Percentiles rank a stretch among this genome's conserved stretches.
phyloP scores from a whole-genome alignment of 805 yeast genomes.

The Saturnispora saitoi region DNA sequence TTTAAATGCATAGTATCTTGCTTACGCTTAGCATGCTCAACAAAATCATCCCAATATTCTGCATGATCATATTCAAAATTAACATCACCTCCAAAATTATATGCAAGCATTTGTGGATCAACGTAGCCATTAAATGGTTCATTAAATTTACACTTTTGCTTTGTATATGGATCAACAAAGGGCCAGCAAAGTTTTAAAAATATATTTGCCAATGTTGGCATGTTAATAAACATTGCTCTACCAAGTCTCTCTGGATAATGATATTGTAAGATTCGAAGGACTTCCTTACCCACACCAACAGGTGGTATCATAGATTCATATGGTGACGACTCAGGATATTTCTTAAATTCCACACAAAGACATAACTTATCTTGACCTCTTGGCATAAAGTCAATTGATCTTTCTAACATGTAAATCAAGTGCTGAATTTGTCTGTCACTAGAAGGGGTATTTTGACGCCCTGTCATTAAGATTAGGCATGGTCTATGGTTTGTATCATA shows the following conservation, averaged over 20 bases:
- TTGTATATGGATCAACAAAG: slow-evolving; percentile 89
- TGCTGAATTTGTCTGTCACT: slow-evolving; percentile 88
- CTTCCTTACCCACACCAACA: slow-evolving; percentile 79
- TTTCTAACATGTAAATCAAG: slow-evolving; percentile 83
- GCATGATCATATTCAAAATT: slow-evolving; percentile 79
- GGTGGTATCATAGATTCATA: slow-evolving; percentile 54
- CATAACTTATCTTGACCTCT: slow-evolving; percentile 92
- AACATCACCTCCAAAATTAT: slow-evolving; percentile 74
- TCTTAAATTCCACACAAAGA: slow-evolving; percentile 84
- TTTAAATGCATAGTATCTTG: slow-evolving; percentile 52
- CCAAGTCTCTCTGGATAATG: slow-evolving; percentile 97
- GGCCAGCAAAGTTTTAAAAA: slow-evolving; percentile 90
- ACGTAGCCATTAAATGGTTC: slow-evolving; percentile 82
- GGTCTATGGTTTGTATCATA: slow-evolving; percentile 89
- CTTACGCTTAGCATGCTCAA: slow-evolving; percentile 48
- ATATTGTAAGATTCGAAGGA: slow-evolving; percentile 82
- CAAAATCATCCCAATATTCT: slow-evolving; percentile 72
- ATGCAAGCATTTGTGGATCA: slow-evolving; percentile 70
- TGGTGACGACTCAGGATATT: slow-evolving; percentile 44
- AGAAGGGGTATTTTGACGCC: slow-evolving; percentile 95
- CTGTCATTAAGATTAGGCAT: slow-evolving; percentile 80
- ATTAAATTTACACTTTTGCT: slow-evolving; percentile 87
- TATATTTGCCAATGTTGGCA: slow-evolving; percentile 93
- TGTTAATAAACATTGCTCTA: slow-evolving; percentile 80
- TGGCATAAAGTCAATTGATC: slow-evolving; percentile 92